Evolutionary conservation across 805 yeast genomes (phyloP), one percentile per base, ranked within the genome.

Genomic region (Candida sakaeoensis): DNA sequence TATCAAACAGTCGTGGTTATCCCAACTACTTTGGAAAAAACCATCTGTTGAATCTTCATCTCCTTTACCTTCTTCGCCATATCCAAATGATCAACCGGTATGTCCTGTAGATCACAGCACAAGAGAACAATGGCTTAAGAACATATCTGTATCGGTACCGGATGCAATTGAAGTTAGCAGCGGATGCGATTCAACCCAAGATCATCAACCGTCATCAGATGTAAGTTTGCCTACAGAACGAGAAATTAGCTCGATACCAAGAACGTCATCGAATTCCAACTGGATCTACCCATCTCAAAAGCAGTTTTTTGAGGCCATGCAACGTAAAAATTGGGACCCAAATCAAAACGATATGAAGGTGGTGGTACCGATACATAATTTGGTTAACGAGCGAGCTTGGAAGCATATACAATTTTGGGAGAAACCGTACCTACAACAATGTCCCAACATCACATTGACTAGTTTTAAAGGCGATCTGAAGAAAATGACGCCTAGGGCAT

Each of bases 241-340:
- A 45, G 91, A 82, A 50, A 63, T 84, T 3, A 80, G 90, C 8
- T 75, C 95, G 2, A 90, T 90, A 30, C 97, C 96, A 34, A 67
- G 95, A 37, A 83, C 95, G 1, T 55, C 76, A 1, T 48, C 60
- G 13, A 70, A 70, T 12, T 51, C 72, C 0, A 85, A 90, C 63
- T 91, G 99, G 99, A 74, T 91, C 1, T 91, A 91, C 57, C 99
- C 99, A 7, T 86, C 96, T 3, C 95, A 91, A 58, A 85, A 86
- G 57, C 97, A 91, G 68, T 91, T 91, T 56, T 91, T 70, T 59
- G 93, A 88, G 43, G 96, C 97, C 8, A 93, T 91, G 98, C 70
- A 77, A 50, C 76, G 98, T 36, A 91, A 91, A 55, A 77, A 86
- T 42, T 87, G 95, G 89, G 73, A 80, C 38, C 96, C 98, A 1